Conservation (phyloP, 495 filamentous ascomycete species). For the Beverwykella pulmonaria region DNA sequence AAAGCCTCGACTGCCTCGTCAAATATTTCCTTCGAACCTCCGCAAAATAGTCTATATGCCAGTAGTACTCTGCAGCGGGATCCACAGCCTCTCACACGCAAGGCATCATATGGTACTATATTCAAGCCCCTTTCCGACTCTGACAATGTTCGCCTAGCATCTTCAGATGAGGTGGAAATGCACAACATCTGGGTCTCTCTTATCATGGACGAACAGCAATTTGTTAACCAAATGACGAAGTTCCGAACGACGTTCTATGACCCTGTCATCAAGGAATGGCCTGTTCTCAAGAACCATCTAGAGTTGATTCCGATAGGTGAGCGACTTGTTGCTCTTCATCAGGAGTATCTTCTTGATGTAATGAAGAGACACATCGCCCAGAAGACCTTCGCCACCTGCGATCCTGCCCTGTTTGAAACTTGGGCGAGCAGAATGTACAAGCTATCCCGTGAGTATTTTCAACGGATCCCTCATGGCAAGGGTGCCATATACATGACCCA, state of each 20-base stretch:
- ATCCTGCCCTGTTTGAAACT: conserved; percentile 8
- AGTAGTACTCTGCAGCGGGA: neutral
- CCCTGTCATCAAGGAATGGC: conserved; percentile 14
- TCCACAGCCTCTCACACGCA: neutral
- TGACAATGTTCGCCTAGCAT: conserved; percentile 1
- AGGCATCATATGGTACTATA: conserved; percentile 6
- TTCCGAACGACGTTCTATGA: conserved; percentile 17
- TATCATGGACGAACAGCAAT: conserved; percentile 4
- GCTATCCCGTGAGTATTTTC: conserved; percentile 8
- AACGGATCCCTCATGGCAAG: conserved; percentile 18
- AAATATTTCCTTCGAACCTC: neutral
- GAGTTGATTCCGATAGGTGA: conserved; percentile 7
- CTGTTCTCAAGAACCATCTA: conserved; percentile 17
- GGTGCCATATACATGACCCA: conserved; percentile 15
- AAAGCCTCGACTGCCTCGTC: neutral
- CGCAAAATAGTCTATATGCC: neutral
- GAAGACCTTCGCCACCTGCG: conserved; percentile 4
- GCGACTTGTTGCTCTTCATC: conserved; percentile 6
- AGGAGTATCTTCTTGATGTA: conserved; percentile 8
- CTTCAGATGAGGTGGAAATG: conserved; percentile 11
- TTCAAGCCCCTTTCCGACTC: conserved; percentile 10
- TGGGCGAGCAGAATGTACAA: conserved; percentile 19
- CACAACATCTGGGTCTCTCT: conserved; percentile 13
- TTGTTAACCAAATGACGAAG: conserved; percentile 15
- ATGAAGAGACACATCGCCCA: conserved; percentile 3